Evolutionary conservation across 495 filamentous ascomycete genomes (phyloP).

Genomic region (Saxophila tyrrhenica): DNA sequence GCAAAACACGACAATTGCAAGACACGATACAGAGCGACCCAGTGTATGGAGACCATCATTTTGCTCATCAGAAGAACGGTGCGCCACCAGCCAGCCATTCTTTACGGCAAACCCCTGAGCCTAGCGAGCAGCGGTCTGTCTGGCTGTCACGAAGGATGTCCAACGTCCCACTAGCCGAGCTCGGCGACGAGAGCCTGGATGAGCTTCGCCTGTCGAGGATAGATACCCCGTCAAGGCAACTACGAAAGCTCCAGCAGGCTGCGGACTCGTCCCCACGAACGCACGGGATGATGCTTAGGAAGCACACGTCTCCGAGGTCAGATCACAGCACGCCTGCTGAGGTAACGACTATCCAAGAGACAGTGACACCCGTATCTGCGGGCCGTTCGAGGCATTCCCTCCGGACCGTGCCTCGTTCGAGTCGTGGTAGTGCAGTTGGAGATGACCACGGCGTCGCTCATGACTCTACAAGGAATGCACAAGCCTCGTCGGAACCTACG

Average conservation of each 20-base stretch:
- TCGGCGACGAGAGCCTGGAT: not conserved
- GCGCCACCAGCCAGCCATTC: too few relatives aligned
- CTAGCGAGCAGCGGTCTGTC: too few relatives aligned
- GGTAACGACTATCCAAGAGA: not conserved
- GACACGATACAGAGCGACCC: too few relatives aligned
- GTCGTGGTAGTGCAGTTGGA: too few relatives aligned
- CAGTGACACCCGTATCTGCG: not conserved
- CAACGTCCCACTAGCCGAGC: not conserved
- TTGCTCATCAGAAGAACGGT: too few relatives aligned
- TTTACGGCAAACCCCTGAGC: too few relatives aligned
- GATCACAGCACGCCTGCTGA: not conserved
- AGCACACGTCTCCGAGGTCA: not conserved
- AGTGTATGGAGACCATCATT: too few relatives aligned
- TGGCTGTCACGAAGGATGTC: slow-evolving; percentile 1
- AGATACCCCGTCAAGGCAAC: not conserved
- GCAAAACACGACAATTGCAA: not conserved
- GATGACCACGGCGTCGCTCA: too few relatives aligned
- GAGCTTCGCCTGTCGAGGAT: slow-evolving; percentile 1
- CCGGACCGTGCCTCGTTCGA: too few relatives aligned
- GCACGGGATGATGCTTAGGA: not conserved
- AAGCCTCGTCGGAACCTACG: too few relatives aligned
- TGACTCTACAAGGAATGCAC: too few relatives aligned
- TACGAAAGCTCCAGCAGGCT: not conserved
- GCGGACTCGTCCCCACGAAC: not conserved
- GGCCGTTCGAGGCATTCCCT: not conserved